These are phyloP conservation scores for Anthoceros angustus DNA, from an alignment of 225 moss, liverwort and hornwort genomes.

Conservation along the genomic window DNA sequence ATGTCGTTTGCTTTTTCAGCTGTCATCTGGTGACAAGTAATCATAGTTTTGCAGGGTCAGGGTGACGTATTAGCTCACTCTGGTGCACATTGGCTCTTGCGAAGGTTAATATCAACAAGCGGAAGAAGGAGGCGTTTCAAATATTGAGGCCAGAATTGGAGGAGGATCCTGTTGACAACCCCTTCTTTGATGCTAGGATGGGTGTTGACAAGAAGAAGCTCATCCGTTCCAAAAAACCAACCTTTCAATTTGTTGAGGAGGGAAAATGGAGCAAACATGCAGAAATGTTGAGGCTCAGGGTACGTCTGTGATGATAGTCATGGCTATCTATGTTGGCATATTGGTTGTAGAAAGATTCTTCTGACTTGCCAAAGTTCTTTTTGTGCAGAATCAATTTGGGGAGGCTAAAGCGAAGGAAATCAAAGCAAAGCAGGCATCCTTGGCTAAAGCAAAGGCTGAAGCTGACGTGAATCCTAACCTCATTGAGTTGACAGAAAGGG, in stretches of 20 bases:
- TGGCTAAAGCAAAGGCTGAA: slow-evolving; percentile 88
- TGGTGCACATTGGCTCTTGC: neutral
- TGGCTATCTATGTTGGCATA: neutral
- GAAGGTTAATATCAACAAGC: slow-evolving; percentile 97
- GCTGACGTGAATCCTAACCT: slow-evolving; percentile 93
- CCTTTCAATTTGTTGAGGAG: slow-evolving; percentile 96
- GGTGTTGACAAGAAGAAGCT: slow-evolving; percentile 80
- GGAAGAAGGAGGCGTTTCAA: slow-evolving; percentile 94
- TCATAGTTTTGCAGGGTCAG: neutral
- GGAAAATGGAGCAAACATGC: slow-evolving; percentile 98
- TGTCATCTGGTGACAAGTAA: neutral
- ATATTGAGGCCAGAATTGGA: slow-evolving; percentile 92
- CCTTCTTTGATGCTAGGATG: slow-evolving; percentile 75
- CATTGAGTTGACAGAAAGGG: slow-evolving; percentile 89
- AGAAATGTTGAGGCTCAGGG: slow-evolving; percentile 81
- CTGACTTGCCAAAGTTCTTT: slow-evolving; percentile 16
- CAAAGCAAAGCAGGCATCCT: slow-evolving; percentile 71
- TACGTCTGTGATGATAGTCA: slow-evolving; percentile 6
- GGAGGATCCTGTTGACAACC: slow-evolving; percentile 72
- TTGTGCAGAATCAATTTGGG: slow-evolving; percentile 85
- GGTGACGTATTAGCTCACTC: slow-evolving; percentile 3
- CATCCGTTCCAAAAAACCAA: slow-evolving; percentile 57
- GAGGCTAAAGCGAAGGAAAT: slow-evolving; percentile 99
- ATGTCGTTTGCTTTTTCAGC: neutral
- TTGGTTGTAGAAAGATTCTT: neutral